phyloP scores from a whole-genome alignment of 805 yeast species.

The Pichia paraexigua region DNA sequence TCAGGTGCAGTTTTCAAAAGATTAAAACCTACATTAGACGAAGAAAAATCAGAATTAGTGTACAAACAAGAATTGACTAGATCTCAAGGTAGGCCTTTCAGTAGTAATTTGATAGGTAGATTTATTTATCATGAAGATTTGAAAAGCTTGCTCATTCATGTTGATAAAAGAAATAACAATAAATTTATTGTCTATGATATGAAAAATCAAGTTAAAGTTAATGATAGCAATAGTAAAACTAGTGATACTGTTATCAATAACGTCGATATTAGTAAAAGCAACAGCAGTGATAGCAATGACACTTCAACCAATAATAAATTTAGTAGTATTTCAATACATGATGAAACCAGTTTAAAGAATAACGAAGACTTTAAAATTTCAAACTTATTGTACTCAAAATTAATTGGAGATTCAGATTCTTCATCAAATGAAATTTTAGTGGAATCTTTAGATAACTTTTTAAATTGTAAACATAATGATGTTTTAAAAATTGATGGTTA shows the following conservation, averaged over 20 bases:
- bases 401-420: not conserved
- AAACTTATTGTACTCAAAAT: not conserved
- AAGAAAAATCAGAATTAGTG: slow-evolving; percentile 3
- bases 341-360: not conserved
- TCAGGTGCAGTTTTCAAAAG: slow-evolving; percentile 22
- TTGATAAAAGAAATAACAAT: slow-evolving; percentile 19
- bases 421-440: not conserved
- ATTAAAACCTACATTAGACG: slow-evolving; percentile 12
- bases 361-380: not conserved
- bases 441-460: slow-evolving; percentile 6
- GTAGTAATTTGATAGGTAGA: slow-evolving; percentile 22
- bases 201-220: not conserved
- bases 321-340: not conserved
- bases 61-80: slow-evolving; percentile 9
- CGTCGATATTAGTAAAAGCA: no score
- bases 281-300: not conserved
- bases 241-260: no score
- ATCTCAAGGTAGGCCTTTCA: slow-evolving; percentile 32
- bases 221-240: not conserved
- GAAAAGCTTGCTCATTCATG: slow-evolving; percentile 17
- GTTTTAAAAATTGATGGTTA: slow-evolving; percentile 8
- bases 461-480: slow-evolving; percentile 6
- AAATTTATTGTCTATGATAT: slow-evolving; percentile 17
- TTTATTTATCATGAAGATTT: slow-evolving; percentile 24
- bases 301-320: not conserved